A percentile compares a stretch with the other conserved stretches of the same genome.
Conservation (phyloP, 2,329 filamentous ascomycete genomes). For the Colletotrichum liriopes region DNA sequence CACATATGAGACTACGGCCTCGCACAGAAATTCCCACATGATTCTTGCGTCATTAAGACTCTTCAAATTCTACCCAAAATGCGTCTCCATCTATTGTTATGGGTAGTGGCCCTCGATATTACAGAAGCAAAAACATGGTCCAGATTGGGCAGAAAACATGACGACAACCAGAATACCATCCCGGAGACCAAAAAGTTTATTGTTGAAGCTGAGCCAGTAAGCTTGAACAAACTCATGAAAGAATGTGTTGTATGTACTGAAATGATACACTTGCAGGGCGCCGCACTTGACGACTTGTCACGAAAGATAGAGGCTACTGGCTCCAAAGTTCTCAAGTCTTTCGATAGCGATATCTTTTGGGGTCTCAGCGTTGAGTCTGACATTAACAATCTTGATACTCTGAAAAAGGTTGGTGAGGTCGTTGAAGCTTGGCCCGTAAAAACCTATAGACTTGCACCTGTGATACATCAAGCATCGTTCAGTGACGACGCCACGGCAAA, state of each 20-base stretch:
- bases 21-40: not conserved
- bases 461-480: conserved; percentile 34
- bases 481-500: conserved; percentile 44
- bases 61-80: not conserved
- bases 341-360: conserved; percentile 51
- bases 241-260: not conserved
- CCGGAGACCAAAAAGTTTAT: conserved; percentile 42
- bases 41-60: not conserved
- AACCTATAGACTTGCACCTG: conserved; percentile 44
- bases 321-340: conserved; percentile 43
- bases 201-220: conserved; percentile 44
- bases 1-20: not conserved
- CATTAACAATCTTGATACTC: conserved; percentile 52
- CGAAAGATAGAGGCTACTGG: conserved; percentile 41
- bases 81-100: not conserved
- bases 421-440: conserved; percentile 47
- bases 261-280: conserved; percentile 16
- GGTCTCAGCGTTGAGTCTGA: conserved; percentile 53
- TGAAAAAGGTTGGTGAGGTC: conserved; percentile 44
- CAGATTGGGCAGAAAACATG: not conserved
- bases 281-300: conserved; percentile 34
- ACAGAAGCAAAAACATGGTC: not conserved
- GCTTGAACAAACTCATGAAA: rapidly evolving
- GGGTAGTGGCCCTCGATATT: not conserved
- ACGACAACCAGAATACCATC: not conserved